Base-by-base conservation (phyloP, 495 filamentous ascomycete genomes). In the Podospora comata region DNA sequence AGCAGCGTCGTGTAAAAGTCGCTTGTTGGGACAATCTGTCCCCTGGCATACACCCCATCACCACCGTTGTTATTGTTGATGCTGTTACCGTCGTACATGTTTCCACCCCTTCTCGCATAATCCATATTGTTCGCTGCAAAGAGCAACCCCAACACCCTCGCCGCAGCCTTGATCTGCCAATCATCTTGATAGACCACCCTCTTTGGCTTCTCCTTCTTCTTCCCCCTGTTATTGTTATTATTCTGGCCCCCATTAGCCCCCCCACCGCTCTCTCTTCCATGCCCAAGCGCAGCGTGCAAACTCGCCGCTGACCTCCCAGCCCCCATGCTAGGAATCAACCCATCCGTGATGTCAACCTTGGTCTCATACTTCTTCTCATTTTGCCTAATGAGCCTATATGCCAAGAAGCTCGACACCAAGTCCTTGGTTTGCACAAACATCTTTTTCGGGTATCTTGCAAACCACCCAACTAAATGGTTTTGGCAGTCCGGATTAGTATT, bases 81-180 rank as follows among this genome's bases (percentile, higher is more conserved):
- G 30, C 1, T 57, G 1, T n/a, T 18, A 5, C 16, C 54, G 11
- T n/a, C 18, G 15, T 0, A 63, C 19, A 62, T 7, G 7, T 32
- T 32, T 7, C 30, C 30, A 32, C 64, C 70, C 55, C 71, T 78
- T 56, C 74, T 81, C 66, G 72, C 69, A 67, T 76, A 70, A 39
- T 75, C 76, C 78, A 82, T 68, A 79, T 88, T 92, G 76, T 97
- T 97, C 23, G 92, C 94, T 2, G 89, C 85, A 73, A 96, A 96
- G 11, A 97, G 77, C 30, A 97, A 73, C 4, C 91, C 88, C 87
- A 97, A 91, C 1, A 96, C 86, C 69, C 88, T 88, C 5, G 92
- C 90, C 15, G 90, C 91, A 23, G 91, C 90, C 72, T 89, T 90
- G 55, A 97, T 87, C 77, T 97, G 94, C 94, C 94, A 97, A 73